A percentile compares a stretch with the other conserved stretches of the same genome.
These are phyloP conservation scores for Thalassiosira livingstoniorum DNA, from an alignment of 352 stramenopile genomes.

Conservation along the genomic window DNA sequence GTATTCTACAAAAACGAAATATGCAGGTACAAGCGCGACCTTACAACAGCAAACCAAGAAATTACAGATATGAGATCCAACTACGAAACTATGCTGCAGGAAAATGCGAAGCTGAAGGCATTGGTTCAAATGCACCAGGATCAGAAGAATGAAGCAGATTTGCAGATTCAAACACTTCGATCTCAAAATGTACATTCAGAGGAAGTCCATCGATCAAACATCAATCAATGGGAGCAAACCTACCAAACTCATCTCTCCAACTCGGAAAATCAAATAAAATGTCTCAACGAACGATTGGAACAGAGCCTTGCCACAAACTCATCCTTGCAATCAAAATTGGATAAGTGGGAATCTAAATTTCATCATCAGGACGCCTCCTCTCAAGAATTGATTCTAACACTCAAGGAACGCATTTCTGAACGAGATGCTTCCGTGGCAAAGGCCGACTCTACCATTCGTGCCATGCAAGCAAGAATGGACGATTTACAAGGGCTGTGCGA, in stretches of 20 bases:
- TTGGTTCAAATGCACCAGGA: constrained; percentile 39
- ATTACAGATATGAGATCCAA: constrained; percentile 39
- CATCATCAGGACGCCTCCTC: constrained; percentile 21
- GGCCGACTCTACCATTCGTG: constrained; percentile 29
- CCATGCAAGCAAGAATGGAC: constrained; percentile 38
- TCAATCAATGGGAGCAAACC: constrained; percentile 40
- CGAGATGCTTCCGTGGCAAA: constrained; percentile 9
- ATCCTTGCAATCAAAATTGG: constrained; percentile 38
- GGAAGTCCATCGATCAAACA: constrained; percentile 27
- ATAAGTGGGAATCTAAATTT: constrained; percentile 52
- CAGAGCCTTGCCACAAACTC: constrained; percentile 33
- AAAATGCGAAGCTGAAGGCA: constrained; percentile 54
- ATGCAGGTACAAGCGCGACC: constrained; percentile 18
- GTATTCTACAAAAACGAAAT: constrained; percentile 56
- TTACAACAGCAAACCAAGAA: constrained; percentile 50
- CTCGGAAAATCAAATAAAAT: constrained; percentile 41
- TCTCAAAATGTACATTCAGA: constrained; percentile 39
- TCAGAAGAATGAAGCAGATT: constrained; percentile 40
- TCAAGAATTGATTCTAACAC: constrained; percentile 40
- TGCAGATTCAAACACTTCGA: constrained; percentile 46
- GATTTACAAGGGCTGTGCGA: constrained; percentile 52
- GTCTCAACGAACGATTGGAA: constrained; percentile 42
- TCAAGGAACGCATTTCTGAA: constrained; percentile 42
- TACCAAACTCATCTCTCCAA: constrained; percentile 45
- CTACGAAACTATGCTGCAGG: constrained; percentile 42